phyloP scores from a whole-genome alignment of 257 asterid genomes.

The Solanum appendiculatum region DNA sequence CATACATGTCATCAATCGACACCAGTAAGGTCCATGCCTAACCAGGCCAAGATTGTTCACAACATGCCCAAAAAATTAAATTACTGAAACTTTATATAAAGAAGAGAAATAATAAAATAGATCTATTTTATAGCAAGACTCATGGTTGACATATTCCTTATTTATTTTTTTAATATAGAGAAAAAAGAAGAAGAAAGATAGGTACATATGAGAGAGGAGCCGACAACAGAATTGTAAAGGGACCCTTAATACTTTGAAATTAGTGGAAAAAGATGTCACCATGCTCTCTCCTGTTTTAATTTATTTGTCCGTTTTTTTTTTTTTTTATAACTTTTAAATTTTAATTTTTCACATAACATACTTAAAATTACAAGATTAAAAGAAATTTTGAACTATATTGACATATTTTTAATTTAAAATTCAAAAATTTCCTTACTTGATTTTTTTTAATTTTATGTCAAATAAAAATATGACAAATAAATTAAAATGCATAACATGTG shows the following conservation, averaged over 20 bases:
- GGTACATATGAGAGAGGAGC: neutral
- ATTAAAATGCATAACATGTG: neutral
- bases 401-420: no score
- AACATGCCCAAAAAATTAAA: neutral
- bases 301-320: no score
- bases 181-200: neutral
- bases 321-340: no score
- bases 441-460: no score
- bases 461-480: no score
- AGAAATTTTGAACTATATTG: no score
- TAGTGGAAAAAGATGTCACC: neutral
- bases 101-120: neutral
- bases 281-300: no score
- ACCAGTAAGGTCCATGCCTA: neutral
- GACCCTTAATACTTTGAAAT: neutral
- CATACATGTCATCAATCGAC: neutral
- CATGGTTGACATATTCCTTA: neutral
- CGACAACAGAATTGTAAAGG: neutral
- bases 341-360: accelerated
- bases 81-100: neutral
- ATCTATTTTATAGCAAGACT: neutral
- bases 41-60: neutral
- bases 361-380: no score
- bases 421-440: no score
- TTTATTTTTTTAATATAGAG: no score